Base-by-base conservation (phyloP, 2,329 filamentous ascomycete species). In the Neofusicoccum parvum region DNA sequence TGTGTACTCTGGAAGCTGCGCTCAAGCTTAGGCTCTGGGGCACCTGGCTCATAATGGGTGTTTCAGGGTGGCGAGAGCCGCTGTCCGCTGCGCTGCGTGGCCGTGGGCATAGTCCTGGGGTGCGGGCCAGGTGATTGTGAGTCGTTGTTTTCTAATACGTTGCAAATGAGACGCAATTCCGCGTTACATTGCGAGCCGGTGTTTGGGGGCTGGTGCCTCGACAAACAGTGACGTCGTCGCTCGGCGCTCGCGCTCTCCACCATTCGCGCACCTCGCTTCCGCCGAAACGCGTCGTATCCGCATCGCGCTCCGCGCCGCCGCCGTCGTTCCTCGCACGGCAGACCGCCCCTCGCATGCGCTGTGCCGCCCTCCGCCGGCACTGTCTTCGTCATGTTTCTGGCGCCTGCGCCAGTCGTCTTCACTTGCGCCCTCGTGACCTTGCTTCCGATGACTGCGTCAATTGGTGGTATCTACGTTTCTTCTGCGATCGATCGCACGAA, bases 401-500 rank as follows among this genome's bases (percentile, higher is more conserved):
- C 17, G 5, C 0, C 23, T 41, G 43, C 34, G 20, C 37, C 53
- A 1, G 27, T 17, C 32, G n/a, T 20, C 6, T 27, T 59, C 39
- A 39, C 37, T 39, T 15, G 14, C 14, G 5, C 45, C 15, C 12
- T 9, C 39, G n/a, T 34, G 11, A 46, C 41, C 9, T 15, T 46
- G 54, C 34, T 60, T 60, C 43, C 43, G 56, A 56, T 56, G 15
- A 23, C 32, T 53, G 46, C 27, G 41, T 64, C 39, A 54, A 54
- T 48, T 65, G 45, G 50, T 64, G 62, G 63, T 65, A 65, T 65
- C 63, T 65, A 59, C 63, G 51, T 65, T 37, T 51, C 45, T 37
- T 23, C 41, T 17, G 56, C 43, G 43, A 60, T 48, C 41, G 56
- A 36, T 17, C 56, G 43, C 43, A 11, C 58, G n/a, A 39, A 64